A percentile compares a stretch with the other conserved stretches of the same genome.
These are phyloP conservation scores for Sporisorium iseilematis-ciliati DNA, from an alignment of 1,284 basidiomycete genomes.

Conservation along the genomic window DNA sequence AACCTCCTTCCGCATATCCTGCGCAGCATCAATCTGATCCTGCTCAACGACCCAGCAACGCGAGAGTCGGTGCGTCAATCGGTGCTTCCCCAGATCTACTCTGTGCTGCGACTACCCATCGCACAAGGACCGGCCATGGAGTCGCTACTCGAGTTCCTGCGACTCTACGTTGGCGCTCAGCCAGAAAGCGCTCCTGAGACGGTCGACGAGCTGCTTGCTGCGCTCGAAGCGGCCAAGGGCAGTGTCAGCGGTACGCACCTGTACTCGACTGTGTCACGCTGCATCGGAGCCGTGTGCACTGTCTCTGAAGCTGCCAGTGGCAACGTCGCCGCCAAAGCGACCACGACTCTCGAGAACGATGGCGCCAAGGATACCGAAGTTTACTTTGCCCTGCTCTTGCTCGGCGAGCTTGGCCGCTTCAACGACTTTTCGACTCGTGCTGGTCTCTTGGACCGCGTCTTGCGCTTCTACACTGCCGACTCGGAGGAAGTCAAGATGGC, in stretches of 20 bases:
- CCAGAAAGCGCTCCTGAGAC: constrained; percentile 60
- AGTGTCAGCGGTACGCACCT: constrained; percentile 39
- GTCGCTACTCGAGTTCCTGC: constrained; percentile 83
- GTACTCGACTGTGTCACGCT: constrained; percentile 56
- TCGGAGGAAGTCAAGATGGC: constrained; percentile 63
- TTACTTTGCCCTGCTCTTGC: constrained; percentile 54
- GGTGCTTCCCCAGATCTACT: constrained; percentile 78
- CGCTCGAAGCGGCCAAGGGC: constrained; percentile 36
- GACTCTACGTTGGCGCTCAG: constrained; percentile 83
- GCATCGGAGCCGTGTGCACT: constrained; percentile 58
- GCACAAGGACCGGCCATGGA: constrained; percentile 82
- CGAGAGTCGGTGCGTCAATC: constrained; percentile 34
- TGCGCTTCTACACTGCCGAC: constrained; percentile 39
- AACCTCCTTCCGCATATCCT: constrained; percentile 56
- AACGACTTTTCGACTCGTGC: constrained; percentile 47
- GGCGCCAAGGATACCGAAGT: constrained; percentile 49
- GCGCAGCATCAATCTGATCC: constrained; percentile 46
- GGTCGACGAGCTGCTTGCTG: constrained; percentile 40
- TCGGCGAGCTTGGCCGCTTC: constrained; percentile 62
- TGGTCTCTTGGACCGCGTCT: constrained; percentile 46
- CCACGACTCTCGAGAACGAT: constrained; percentile 22
- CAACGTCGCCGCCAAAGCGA: constrained; percentile 35
- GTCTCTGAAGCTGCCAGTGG: constrained; percentile 34
- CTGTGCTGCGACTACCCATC: constrained; percentile 81
- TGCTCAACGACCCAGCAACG: constrained; percentile 35